A percentile compares a stretch with the other conserved stretches of the same genome.
These are phyloP conservation scores for Manihot esculenta DNA, from an alignment of 441 rosid species.

Conservation along the genomic window DNA sequence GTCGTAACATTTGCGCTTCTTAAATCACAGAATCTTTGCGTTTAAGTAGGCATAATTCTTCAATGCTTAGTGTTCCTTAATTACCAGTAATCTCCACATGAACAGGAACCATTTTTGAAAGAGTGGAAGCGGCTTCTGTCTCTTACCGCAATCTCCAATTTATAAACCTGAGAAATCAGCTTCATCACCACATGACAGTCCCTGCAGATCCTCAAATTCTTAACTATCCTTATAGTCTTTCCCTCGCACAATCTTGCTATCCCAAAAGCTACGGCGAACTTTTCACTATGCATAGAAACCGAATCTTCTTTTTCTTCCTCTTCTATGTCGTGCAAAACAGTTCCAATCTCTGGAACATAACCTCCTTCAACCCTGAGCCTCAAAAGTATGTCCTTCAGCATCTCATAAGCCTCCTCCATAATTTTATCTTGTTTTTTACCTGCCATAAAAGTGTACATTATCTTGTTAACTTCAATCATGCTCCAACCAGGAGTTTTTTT, in stretches of 20 bases:
- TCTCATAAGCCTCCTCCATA: conserved; percentile 58
- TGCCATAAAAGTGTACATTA: conserved; percentile 55
- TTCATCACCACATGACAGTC: conserved; percentile 77
- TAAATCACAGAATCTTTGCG: not conserved
- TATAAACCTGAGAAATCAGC: conserved; percentile 62
- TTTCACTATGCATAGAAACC: conserved; percentile 71
- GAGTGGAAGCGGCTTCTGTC: conserved; percentile 90
- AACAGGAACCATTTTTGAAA: conserved; percentile 62
- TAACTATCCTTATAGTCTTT: conserved; percentile 63
- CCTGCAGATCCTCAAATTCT: conserved; percentile 77
- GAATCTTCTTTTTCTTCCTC: conserved; percentile 84
- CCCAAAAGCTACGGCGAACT: conserved; percentile 76
- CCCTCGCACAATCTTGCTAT: conserved; percentile 52
- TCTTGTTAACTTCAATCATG: conserved; percentile 67
- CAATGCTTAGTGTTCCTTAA: not conserved
- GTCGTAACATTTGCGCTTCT: not conserved
- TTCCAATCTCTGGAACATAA: conserved; percentile 61
- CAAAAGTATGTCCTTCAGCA: conserved; percentile 54
- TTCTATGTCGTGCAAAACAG: conserved; percentile 64
- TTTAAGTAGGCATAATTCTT: conserved; percentile 1
- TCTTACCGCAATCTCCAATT: conserved; percentile 61
- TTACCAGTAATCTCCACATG: conserved; percentile 86
- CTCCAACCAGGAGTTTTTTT: conserved; percentile 84
- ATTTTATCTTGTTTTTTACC: conserved; percentile 45
- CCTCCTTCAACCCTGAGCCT: conserved; percentile 66